phyloP scores from a whole-genome alignment of 306 rosid species.

The Crotalaria pallida region DNA sequence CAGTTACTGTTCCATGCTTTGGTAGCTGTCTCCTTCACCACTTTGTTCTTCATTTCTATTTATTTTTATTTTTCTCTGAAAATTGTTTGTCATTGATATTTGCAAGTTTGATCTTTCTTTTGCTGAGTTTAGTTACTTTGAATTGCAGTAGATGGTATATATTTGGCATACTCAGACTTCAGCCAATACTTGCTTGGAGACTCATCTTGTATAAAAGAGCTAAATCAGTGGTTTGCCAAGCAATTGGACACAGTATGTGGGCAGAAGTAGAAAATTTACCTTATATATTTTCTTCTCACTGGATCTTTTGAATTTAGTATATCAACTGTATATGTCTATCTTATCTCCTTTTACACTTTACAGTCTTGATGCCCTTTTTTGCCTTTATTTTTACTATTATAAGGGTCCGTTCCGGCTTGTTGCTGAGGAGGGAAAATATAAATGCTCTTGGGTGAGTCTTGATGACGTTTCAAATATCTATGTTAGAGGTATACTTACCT shows the following conservation, averaged over 20 bases:
- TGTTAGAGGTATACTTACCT: slow-evolving; percentile 60
- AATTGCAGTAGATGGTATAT: slow-evolving; percentile 81
- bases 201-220: slow-evolving; percentile 75
- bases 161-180: slow-evolving; percentile 89
- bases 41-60: not conserved
- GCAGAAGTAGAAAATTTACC: not conserved
- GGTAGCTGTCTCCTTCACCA: not conserved
- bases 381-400: not conserved
- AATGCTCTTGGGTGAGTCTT: slow-evolving; percentile 97
- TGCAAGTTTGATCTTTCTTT: slow-evolving; percentile 8
- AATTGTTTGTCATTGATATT: not conserved
- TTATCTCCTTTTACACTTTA: not conserved
- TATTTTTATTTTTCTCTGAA: not conserved
- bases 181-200: slow-evolving; percentile 80
- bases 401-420: slow-evolving; percentile 97
- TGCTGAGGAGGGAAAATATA: slow-evolving; percentile 96
- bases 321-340: too few species aligned
- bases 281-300: not conserved
- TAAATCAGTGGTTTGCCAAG: slow-evolving; percentile 94
- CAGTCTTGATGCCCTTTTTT: slow-evolving; percentile 7
- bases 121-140: slow-evolving; percentile 26
- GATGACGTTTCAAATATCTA: slow-evolving; percentile 83
- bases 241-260: slow-evolving; percentile 81
- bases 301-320: not conserved
- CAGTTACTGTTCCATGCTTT: not conserved